Conservation (phyloP, 441 rosid genomes). For the Erodium chrysanthum region DNA sequence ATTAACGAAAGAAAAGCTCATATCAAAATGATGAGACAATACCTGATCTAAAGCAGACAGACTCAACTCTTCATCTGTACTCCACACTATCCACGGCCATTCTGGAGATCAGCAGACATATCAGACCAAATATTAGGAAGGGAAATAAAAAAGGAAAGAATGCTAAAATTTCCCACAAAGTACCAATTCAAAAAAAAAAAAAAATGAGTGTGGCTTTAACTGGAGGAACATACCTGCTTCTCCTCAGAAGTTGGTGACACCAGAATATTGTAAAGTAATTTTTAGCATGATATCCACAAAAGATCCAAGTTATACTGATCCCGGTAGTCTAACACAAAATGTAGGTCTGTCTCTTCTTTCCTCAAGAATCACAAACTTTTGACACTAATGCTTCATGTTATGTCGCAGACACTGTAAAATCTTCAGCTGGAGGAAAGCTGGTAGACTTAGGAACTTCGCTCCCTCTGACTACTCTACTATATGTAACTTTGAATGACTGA, state of each 20-base stretch:
- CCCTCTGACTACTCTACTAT: conserved; percentile 74
- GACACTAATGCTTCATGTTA: conserved; percentile 22
- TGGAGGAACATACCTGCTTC: conserved; percentile 31
- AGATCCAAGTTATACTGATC: conserved; percentile 4
- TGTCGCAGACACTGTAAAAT: conserved; percentile 34
- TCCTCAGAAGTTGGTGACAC: conserved; percentile 13
- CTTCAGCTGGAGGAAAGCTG: conserved; percentile 30
- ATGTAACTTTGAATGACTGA: conserved; percentile 66
- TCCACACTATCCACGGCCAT: background rate
- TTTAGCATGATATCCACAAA: conserved; percentile 18
- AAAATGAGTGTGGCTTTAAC: conserved; percentile 1
- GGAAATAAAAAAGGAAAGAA: background rate
- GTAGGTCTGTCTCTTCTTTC: conserved; percentile 16
- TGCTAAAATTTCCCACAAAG: background rate
- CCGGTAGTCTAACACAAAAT: conserved; percentile 9
- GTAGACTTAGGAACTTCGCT: conserved; percentile 58
- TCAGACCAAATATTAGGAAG: background rate
- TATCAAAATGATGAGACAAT: background rate
- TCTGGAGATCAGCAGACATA: background rate
- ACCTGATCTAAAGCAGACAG: conserved; percentile 8
- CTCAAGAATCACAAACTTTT: conserved; percentile 16
- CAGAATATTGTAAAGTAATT: conserved; percentile 14
- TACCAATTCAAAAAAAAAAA: background rate
- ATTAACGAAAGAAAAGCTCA: background rate
- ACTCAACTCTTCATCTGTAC: conserved; percentile 2